These are phyloP conservation scores for Solidago caesia DNA, from an alignment of 129 eudicot species.

Conservation along the genomic window DNA sequence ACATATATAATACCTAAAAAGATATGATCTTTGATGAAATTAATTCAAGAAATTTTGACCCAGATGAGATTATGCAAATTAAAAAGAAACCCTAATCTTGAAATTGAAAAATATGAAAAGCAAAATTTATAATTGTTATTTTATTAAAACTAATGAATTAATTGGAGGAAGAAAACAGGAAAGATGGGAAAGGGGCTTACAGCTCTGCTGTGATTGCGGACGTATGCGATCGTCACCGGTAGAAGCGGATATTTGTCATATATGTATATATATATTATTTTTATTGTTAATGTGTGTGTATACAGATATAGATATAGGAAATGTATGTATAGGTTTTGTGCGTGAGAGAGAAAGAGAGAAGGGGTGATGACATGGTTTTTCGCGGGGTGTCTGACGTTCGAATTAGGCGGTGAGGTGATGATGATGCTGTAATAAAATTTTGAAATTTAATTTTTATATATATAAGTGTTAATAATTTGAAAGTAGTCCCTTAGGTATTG, in stretches of 20 bases:
- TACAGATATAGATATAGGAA: neutral
- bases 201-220: constrained; percentile 36
- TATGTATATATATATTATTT: constrained; percentile 8
- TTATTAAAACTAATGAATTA: neutral
- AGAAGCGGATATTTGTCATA: constrained; percentile 35
- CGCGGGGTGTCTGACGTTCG: constrained; percentile 34
- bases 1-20: neutral
- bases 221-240: constrained; percentile 40
- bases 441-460: neutral
- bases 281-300: neutral
- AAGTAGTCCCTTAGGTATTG: too few species aligned
- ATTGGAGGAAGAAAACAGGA: neutral
- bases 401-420: constrained; percentile 36
- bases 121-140: neutral
- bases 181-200: constrained; percentile 14
- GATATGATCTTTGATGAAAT: neutral
- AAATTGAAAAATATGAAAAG: constrained; percentile 9
- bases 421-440: neutral
- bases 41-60: constrained; percentile 1
- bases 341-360: neutral
- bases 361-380: constrained; percentile 23
- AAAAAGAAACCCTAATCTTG: constrained; percentile 24
- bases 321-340: neutral
- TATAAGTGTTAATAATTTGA: too few species aligned
- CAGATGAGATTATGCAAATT: neutral